Evolutionary conservation across 768 basidiomycete species (phyloP).

Genomic region (Hortiboletus flavorubellus): DNA sequence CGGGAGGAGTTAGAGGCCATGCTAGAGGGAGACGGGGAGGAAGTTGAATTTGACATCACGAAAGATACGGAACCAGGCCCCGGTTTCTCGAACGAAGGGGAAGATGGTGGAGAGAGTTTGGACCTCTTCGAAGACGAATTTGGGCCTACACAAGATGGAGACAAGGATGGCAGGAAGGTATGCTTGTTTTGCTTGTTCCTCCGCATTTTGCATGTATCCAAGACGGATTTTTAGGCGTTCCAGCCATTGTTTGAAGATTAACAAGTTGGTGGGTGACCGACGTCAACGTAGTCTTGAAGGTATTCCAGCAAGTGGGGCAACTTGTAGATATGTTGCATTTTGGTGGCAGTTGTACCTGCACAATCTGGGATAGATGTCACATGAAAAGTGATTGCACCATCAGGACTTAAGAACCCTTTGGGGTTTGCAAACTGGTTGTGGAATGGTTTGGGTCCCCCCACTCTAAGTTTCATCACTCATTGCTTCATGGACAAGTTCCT

Average conservation of each 20-base stretch:
- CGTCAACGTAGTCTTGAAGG: no score
- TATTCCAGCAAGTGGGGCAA: no score
- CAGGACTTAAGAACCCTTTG: no score
- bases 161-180: constrained; percentile 26
- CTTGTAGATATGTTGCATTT: no score
- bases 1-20: constrained; percentile 53
- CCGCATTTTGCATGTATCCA: background rate
- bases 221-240: constrained; percentile 20
- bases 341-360: no score
- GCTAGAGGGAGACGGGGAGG: constrained; percentile 34
- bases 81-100: background rate
- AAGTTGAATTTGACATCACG: constrained; percentile 26
- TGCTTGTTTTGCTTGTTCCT: background rate
- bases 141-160: constrained; percentile 30
- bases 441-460: no score
- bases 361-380: no score
- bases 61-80: background rate
- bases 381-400: no score
- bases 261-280: background rate
- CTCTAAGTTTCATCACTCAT: no score
- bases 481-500: no score
- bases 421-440: no score
- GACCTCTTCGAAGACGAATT: constrained; percentile 34
- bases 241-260: constrained; percentile 34
- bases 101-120: constrained; percentile 22